Evolutionary conservation across 306 rosid genomes (phyloP), one percentile per base, ranked within the genome.

Genomic region (Hippophae tibetana): DNA sequence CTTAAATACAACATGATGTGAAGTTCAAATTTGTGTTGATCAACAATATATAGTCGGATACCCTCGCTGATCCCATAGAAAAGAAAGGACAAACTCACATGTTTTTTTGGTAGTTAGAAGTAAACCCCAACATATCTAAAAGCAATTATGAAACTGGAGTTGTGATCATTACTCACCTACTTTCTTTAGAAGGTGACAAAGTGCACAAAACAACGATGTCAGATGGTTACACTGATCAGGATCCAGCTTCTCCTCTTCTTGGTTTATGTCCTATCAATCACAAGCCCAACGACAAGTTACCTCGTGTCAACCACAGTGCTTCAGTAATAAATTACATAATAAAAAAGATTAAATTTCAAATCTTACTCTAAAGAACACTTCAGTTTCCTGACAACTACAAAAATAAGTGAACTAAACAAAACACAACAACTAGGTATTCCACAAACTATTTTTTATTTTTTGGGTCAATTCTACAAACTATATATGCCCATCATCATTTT

Each of bases 121-220:
- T 52, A 61, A 47, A 51, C 45, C 45, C 44, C 12, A 18, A 18
- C 23, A 8, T 54, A 64, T 13, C 38, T 2, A 31, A 31, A 31
- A 31, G 3, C 3, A 31, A 31, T 60, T 60, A 54, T 25, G 60
- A 54, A 26, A 50, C 14, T 43, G 60, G 56, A 55, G 57, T 64
- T 42, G 5, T 23, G 10, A 71, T 6, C 40, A 26, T 23, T 61
- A 70, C 83, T 69, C 67, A 74, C 97, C 90, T 54, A 68, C 70
- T 72, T 78, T 82, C 73, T 84, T 84, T 12, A 89, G 55, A 56
- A 89, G 87, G 74, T 86, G 86, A 69, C 95, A 84, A 64, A 76
- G 81, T 12, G 93, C 87, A 13, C 77, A 78, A 14, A 75, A 73
- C 64, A 82, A 57, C 8, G 93, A 82, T 44, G 73, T 64, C 61